Evolutionary conservation across 1,284 basidiomycete species (phyloP).

Genomic region (Cryptococcus sp.): DNA sequence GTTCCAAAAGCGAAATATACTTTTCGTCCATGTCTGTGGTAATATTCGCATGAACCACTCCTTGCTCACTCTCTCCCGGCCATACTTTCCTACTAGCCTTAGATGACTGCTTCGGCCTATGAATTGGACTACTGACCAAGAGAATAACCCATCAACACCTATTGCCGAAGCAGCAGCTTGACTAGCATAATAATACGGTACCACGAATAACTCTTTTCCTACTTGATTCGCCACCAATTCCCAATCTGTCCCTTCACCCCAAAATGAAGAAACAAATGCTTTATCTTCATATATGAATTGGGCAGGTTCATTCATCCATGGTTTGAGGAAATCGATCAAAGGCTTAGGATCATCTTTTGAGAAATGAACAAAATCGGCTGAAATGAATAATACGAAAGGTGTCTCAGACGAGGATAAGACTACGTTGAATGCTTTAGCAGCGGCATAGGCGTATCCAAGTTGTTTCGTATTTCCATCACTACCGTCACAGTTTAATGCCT

Average conservation of each 20-base stretch:
- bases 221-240: neutral
- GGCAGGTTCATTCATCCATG: neutral
- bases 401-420: neutral
- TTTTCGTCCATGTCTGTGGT: neutral
- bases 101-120: neutral
- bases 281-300: neutral
- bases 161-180: neutral
- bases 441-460: neutral
- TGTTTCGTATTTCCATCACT: neutral
- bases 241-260: constrained; percentile 1
- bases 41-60: neutral
- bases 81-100: neutral
- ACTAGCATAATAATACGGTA: neutral
- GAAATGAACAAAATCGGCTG: neutral
- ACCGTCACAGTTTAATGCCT: neutral
- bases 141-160: neutral
- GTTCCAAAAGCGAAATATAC: neutral
- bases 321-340: neutral
- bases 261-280: neutral
- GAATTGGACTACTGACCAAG: neutral
- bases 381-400: neutral
- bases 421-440: neutral
- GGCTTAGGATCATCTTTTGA: neutral
- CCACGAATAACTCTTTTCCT: neutral
- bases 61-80: neutral